Base-by-base conservation (phyloP, 106 monocot species). In the Amphibolis antarctica region DNA sequence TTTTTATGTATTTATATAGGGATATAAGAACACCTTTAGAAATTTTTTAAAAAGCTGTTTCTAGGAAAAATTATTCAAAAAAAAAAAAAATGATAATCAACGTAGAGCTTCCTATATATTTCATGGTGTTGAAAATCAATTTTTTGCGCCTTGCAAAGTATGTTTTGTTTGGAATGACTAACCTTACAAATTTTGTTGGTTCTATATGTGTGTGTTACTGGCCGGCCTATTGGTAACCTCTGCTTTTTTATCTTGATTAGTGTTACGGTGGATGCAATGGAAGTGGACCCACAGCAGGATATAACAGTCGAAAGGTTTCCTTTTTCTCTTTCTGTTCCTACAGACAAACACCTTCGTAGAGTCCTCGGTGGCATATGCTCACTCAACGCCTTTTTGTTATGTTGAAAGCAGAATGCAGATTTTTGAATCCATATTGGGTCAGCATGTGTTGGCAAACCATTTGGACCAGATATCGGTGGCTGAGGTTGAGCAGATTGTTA, bases 401-500 rank as follows among this genome's bases (percentile, higher is more conserved):
- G 7, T 50, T 42, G 26, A 10, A 22, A 80, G 66, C 84, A 96
- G 98, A 77, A 77, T 82, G 42, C 71, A 82, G 46, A 10, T 60
- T 21, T 98, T 98, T 73, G 76, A 85, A 53, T 62, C 76, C 7
- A 81, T 91, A 43, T 76, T 98, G 52, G 78, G 79, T 23, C 84
- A 91, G 61, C 85, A 98, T 66, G 81, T 91, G 28, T 18, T 82
- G 42, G 68, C 78, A 19, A 87, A 98, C 61, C 84, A 75, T 72
- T 28, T 88, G 42, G 86, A 87, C 66, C 86, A 80, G 52, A 98
- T 91, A 22, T 79, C 90, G 10, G 79, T 98, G 43, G 21, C 79
- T 57, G 98, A 98, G 51, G 66, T 98, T 55, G 98, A 91, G 60
- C 76, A 71, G 19, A 46, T 91, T 51, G 75, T 88, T 46, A 91